Evolutionary conservation across 2,329 filamentous ascomycete genomes (phyloP).

Genomic region (Geoglossum cookeanum): DNA sequence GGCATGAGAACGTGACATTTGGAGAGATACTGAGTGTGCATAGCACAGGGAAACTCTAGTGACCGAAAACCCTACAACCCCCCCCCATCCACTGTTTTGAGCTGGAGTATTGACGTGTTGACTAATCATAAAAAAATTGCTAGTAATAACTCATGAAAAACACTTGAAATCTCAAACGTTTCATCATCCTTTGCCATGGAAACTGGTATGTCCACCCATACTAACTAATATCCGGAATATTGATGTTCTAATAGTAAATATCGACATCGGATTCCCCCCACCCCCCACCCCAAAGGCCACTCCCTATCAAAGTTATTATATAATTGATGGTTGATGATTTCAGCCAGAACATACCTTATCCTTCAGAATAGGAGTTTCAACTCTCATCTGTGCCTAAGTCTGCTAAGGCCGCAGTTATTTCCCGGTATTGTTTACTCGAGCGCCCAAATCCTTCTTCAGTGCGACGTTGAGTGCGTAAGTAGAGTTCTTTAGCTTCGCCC

Average conservation of each 20-base stretch:
- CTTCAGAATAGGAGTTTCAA: neutral
- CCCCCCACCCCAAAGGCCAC: no score
- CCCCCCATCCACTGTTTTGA: neutral
- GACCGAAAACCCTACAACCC: neutral
- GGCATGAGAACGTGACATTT: neutral
- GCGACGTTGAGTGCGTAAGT: neutral
- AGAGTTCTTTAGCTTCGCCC: neutral
- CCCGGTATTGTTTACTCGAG: neutral
- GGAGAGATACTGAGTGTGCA: neutral
- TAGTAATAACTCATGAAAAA: neutral
- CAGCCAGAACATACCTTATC: no score
- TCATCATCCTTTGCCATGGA: no score
- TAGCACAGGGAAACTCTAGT: neutral
- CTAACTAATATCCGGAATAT: no score
- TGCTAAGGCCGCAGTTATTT: neutral
- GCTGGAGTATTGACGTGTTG: neutral
- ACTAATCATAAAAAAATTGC: neutral
- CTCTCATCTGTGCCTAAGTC: neutral
- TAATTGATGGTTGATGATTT: no score
- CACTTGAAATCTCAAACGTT: neutral
- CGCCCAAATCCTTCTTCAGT: neutral
- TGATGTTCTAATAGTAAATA: no score
- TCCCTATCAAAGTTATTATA: no score
- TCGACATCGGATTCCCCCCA: no score
- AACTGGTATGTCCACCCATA: no score